These are phyloP conservation scores for Tolypocladium endophyticum DNA, from an alignment of 2,329 filamentous ascomycete species.

Conservation along the genomic window DNA sequence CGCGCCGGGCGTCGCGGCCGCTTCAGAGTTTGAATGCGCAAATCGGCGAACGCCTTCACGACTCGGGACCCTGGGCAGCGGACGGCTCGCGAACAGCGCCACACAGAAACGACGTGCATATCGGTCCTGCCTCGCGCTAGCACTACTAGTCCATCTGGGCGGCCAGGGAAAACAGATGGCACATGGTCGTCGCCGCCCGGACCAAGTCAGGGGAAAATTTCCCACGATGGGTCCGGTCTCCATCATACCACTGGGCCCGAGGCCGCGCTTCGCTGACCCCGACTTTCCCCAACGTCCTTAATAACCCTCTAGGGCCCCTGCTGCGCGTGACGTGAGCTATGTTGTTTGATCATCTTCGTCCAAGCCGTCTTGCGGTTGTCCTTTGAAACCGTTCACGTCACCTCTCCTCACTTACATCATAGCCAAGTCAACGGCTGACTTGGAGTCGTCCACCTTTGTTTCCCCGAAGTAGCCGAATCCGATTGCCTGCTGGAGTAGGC, in stretches of 20 bases:
- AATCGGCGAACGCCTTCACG: background rate
- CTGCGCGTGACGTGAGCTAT: background rate
- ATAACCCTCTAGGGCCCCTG: background rate
- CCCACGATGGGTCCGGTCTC: conserved; percentile 6
- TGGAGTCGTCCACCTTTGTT: background rate
- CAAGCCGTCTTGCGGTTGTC: background rate
- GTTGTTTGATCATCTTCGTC: background rate
- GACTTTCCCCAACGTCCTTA: background rate
- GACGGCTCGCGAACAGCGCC: background rate
- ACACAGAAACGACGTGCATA: background rate
- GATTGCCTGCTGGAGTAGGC: background rate
- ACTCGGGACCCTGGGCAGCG: background rate
- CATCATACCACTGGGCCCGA: conserved; percentile 4
- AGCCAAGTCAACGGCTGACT: background rate
- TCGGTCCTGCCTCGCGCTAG: conserved; percentile 4
- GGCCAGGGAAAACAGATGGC: background rate
- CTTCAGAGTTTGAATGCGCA: background rate
- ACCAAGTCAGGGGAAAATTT: conserved; percentile 8
- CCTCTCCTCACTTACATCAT: background rate
- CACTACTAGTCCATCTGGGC: background rate
- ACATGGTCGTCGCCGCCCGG: background rate
- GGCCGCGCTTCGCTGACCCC: conserved; percentile 3
- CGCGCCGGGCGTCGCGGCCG: background rate
- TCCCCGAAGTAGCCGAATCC: background rate
- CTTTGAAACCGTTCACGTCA: background rate